Percentiles rank a stretch among this genome's conserved stretches.
phyloP scores from a whole-genome alignment of 2,329 filamentous ascomycete genomes.

The Celoporthe dispersa region DNA sequence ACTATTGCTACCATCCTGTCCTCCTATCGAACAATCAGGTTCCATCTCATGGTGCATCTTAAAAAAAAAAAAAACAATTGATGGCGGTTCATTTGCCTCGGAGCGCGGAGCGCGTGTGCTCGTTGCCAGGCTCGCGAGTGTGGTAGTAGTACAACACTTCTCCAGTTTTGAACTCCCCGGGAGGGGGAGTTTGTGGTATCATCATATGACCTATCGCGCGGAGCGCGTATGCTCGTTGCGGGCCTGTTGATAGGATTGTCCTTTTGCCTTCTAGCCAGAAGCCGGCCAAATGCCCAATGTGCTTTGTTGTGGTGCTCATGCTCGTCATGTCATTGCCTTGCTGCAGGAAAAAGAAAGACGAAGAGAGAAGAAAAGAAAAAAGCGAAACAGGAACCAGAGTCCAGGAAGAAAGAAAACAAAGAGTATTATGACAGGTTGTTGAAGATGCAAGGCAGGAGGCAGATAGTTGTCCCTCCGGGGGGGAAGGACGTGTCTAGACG shows the following conservation, averaged over 20 bases:
- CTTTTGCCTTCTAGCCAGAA: slow-evolving; percentile 15
- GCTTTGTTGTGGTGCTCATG: slow-evolving; percentile 18
- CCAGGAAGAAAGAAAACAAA: slow-evolving; percentile 13
- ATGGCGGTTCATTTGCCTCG: slow-evolving; percentile 25
- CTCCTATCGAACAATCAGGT: slow-evolving; percentile 7
- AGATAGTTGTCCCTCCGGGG: background rate
- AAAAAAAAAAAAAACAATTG: slow-evolving; percentile 16
- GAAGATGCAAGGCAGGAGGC: background rate
- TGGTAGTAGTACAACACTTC: slow-evolving; percentile 14
- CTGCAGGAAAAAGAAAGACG: background rate
- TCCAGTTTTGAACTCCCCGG: slow-evolving; percentile 15
- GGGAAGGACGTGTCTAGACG: slow-evolving; percentile 33
- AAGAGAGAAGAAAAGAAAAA: slow-evolving; percentile 8
- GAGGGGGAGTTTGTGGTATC: slow-evolving; percentile 22
- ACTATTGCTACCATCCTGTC: slow-evolving; percentile 1
- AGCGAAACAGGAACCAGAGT: too few species aligned
- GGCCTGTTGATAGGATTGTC: slow-evolving; percentile 29
- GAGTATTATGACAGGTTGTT: background rate
- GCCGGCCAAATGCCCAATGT: slow-evolving; percentile 21
- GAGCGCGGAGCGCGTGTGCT: slow-evolving; percentile 31
- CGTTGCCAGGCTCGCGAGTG: slow-evolving; percentile 28
- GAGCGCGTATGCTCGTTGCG: slow-evolving; percentile 31
- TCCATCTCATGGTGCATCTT: slow-evolving; percentile 18
- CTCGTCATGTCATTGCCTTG: slow-evolving; percentile 13
- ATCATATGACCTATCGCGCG: slow-evolving; percentile 31